Conservation (phyloP, 1,284 basidiomycete species). For the Heterobasidion parviporum region DNA sequence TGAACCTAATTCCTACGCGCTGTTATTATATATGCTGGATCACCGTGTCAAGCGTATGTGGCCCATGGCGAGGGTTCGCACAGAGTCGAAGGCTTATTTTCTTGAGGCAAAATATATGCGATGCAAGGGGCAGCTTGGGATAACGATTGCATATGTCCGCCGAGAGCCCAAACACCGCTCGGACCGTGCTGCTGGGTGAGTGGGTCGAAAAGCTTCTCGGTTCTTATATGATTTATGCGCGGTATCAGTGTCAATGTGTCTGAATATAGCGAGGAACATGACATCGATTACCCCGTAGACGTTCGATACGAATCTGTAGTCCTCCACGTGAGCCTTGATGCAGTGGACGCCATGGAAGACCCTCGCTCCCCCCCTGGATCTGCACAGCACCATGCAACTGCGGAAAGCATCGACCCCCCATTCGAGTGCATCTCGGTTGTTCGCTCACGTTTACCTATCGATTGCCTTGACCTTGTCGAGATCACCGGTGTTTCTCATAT, state of each 20-base stretch:
- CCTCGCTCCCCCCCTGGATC: constrained; percentile 35
- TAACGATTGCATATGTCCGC: constrained; percentile 48
- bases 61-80: constrained; percentile 43
- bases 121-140: constrained; percentile 36
- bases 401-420: constrained; percentile 28
- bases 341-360: constrained; percentile 43
- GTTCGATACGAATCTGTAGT: constrained; percentile 44
- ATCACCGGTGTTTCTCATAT: constrained; percentile 35
- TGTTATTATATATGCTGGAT: constrained; percentile 53
- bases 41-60: constrained; percentile 36
- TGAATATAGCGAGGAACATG: constrained; percentile 32
- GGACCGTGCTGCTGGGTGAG: constrained; percentile 12
- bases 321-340: constrained; percentile 36
- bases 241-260: constrained; percentile 34
- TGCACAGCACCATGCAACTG: constrained; percentile 27
- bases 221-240: neutral
- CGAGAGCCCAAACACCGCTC: constrained; percentile 22
- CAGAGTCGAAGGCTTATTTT: constrained; percentile 45
- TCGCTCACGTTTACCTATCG: constrained; percentile 31
- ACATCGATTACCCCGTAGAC: constrained; percentile 39
- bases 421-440: constrained; percentile 30
- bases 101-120: constrained; percentile 58
- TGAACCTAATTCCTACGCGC: constrained; percentile 30
- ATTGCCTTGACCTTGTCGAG: constrained; percentile 36
- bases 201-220: constrained; percentile 1